Percentiles rank a stretch among this genome's conserved stretches.
phyloP scores from a whole-genome alignment of 306 rosid species.

The Trifolium dubium region DNA sequence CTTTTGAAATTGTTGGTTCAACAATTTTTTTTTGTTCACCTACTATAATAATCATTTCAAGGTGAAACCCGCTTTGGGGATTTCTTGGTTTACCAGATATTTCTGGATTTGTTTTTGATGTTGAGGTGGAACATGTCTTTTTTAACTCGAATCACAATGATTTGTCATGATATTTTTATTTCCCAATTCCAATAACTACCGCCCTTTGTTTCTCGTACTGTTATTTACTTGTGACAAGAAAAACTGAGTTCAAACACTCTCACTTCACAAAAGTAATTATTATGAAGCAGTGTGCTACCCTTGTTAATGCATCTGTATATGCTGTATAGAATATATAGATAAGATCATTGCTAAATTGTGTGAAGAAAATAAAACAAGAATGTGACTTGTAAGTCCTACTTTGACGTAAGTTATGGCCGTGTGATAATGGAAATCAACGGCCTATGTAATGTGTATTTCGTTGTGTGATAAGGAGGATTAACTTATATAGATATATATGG shows the following conservation, averaged over 20 bases:
- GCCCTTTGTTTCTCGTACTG: background rate
- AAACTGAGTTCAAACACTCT: background rate
- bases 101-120: slow-evolving; percentile 43
- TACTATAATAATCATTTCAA: slow-evolving; percentile 62
- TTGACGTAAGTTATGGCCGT: no score
- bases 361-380: no score
- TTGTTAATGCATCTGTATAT: no score
- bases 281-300: no score
- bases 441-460: no score
- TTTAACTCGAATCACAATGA: slow-evolving; percentile 23
- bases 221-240: background rate
- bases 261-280: background rate
- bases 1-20: slow-evolving; percentile 51
- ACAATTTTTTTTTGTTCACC: slow-evolving; percentile 41
- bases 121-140: slow-evolving; percentile 40
- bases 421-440: no score
- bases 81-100: slow-evolving; percentile 35
- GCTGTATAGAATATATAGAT: no score
- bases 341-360: no score
- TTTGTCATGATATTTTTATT: slow-evolving; percentile 24
- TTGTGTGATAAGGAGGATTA: no score
- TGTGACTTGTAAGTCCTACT: no score
- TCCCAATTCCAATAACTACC: slow-evolving; percentile 5
- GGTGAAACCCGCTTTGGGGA: slow-evolving; percentile 48
- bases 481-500: no score